Percentiles rank a stretch among this genome's conserved stretches.
Evolutionary conservation across 768 basidiomycete genomes (phyloP).

Genomic region (Dacryopinax spathularia): DNA sequence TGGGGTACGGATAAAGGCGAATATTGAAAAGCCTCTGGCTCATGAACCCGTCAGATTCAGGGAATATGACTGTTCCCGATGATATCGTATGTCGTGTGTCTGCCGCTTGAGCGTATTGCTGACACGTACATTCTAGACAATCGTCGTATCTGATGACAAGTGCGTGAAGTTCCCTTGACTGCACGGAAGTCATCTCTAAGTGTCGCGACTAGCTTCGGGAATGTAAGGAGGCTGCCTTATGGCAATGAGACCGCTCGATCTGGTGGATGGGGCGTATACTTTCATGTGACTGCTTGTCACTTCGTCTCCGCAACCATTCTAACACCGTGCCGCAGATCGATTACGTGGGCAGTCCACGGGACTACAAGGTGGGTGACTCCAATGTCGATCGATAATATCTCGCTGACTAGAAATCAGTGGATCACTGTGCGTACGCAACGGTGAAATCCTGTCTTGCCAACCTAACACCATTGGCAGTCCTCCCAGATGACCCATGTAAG

Average conservation of each 20-base stretch:
- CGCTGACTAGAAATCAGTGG: no score
- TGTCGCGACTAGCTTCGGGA: no score
- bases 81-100: conserved; percentile 27
- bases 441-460: no score
- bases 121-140: conserved; percentile 20
- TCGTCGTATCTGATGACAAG: conserved; percentile 64
- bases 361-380: conserved; percentile 38
- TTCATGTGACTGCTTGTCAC: no score
- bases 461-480: no score
- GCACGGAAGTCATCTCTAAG: no score
- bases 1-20: conserved; percentile 27
- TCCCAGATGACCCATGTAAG: not conserved
- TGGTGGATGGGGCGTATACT: conserved; percentile 59
- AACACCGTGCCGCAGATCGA: not conserved
- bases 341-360: conserved; percentile 45
- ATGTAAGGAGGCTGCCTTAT: conserved; percentile 47
- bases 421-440: no score
- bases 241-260: conserved; percentile 41
- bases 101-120: not conserved
- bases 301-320: not conserved
- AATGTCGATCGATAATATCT: not conserved
- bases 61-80: conserved; percentile 44
- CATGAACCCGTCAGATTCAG: conserved; percentile 12
- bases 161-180: no score
- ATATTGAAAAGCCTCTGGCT: not conserved